A percentile compares a stretch with the other conserved stretches of the same genome.
These are phyloP conservation scores for Suhomyces emberorum DNA, from an alignment of 805 yeast species.

Conservation along the genomic window DNA sequence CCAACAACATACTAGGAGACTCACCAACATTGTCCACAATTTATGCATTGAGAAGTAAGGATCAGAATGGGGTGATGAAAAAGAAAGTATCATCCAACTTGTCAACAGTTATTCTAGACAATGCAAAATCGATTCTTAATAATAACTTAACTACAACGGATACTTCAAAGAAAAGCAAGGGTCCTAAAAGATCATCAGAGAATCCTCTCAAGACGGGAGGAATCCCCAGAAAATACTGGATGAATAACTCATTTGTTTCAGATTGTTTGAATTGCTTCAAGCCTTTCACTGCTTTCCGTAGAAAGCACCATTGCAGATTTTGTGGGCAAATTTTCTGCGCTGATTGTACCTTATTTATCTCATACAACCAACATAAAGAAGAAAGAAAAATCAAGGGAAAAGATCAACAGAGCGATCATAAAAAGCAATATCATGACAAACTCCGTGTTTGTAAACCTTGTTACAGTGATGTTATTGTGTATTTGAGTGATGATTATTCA, in stretches of 20 bases:
- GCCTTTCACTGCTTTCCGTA: conserved; percentile 76
- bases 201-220: conserved; percentile 49
- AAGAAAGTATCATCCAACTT: conserved; percentile 31
- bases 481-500: conserved; percentile 63
- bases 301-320: conserved; percentile 92
- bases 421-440: conserved; percentile 59
- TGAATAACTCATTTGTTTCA: conserved; percentile 88
- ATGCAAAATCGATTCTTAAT: conserved; percentile 35
- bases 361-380: conserved; percentile 50
- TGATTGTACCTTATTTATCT: conserved; percentile 69
- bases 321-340: conserved; percentile 96
- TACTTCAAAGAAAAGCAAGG: conserved; percentile 21
- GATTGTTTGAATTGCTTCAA: conserved; percentile 84
- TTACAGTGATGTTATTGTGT: conserved; percentile 63
- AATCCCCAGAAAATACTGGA: conserved; percentile 82
- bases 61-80: conserved; percentile 12
- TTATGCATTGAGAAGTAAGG: conserved; percentile 22
- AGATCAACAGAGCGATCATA: conserved; percentile 9
- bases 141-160: conserved; percentile 26
- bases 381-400: conserved; percentile 22
- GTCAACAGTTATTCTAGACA: conserved; percentile 33
- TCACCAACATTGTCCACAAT: conserved; percentile 27
- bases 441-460: conserved; percentile 79
- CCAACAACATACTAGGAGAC: conserved; percentile 5
- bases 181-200: conserved; percentile 29